A percentile compares a stretch with the other conserved stretches of the same genome.
Conservation (phyloP, 805 yeast species). For the Cyberlindnera xishuangbannaensis region DNA sequence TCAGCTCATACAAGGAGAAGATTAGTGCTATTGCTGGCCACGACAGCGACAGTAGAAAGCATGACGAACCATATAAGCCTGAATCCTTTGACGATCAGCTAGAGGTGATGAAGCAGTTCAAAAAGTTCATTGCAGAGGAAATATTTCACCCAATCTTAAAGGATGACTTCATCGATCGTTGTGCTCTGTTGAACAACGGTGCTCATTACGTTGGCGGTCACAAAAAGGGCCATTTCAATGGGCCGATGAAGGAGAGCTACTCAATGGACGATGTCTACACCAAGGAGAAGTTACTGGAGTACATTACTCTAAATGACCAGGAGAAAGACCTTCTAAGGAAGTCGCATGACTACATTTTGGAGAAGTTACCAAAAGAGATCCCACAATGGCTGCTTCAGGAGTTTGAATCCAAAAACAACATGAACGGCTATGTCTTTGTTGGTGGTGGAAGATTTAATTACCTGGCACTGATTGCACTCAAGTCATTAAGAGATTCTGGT, state of each 20-base stretch:
- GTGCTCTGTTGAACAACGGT: conserved; percentile 11
- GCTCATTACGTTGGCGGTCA: conserved; percentile 11
- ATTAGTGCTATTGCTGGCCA: not conserved
- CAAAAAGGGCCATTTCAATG: conserved; percentile 14
- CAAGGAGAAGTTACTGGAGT: conserved; percentile 10
- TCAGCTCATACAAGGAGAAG: conserved; percentile 1
- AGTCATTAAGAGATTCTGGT: conserved; percentile 51
- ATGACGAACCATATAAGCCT: not conserved
- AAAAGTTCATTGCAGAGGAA: conserved; percentile 6
- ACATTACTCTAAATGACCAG: conserved; percentile 6
- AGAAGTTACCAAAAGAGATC: conserved; percentile 27
- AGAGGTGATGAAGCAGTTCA: conserved; percentile 3
- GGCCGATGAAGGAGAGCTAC: conserved; percentile 15
- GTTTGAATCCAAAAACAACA: conserved; percentile 2
- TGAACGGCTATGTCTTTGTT: conserved; percentile 56
- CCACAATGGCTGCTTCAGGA: conserved; percentile 3
- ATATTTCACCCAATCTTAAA: conserved; percentile 12
- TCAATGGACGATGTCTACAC: conserved; percentile 14
- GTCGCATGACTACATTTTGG: conserved; percentile 16
- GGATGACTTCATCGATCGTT: conserved; percentile 9
- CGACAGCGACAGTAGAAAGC: conserved; percentile 3
- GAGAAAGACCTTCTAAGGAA: conserved; percentile 6
- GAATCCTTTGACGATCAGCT: conserved; percentile 3
- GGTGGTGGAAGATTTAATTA: conserved; percentile 68
- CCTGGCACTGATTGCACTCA: conserved; percentile 46